Percentiles rank a stretch among this genome's conserved stretches.
Conservation (phyloP, 1,139 yeast genomes). For the Zygosaccharomyces pseudobailii region DNA sequence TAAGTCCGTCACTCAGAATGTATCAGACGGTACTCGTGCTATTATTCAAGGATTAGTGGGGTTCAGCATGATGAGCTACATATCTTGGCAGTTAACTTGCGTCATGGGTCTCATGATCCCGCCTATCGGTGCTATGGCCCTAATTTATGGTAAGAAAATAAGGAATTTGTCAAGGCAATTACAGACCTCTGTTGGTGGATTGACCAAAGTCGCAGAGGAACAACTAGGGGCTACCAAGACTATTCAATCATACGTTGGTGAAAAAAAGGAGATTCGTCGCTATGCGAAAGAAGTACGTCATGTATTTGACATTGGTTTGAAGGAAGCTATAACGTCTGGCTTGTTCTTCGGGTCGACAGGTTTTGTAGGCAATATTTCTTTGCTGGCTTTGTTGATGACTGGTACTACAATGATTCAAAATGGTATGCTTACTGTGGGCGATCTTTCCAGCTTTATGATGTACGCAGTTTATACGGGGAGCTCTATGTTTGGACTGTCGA, state of each 20-base stretch:
- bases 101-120: constrained; percentile 81
- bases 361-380: constrained; percentile 74
- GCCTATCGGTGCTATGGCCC: constrained; percentile 74
- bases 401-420: constrained; percentile 75
- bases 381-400: constrained; percentile 67
- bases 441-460: constrained; percentile 88
- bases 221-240: constrained; percentile 81
- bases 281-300: constrained; percentile 69
- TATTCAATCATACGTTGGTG: constrained; percentile 87
- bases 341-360: constrained; percentile 78
- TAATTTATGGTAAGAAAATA: constrained; percentile 74
- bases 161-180: constrained; percentile 69
- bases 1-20: constrained; percentile 78
- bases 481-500: constrained; percentile 86
- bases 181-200: constrained; percentile 80
- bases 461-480: constrained; percentile 93
- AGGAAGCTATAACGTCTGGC: constrained; percentile 76
- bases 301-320: constrained; percentile 70
- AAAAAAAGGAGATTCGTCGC: constrained; percentile 54
- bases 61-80: constrained; percentile 82
- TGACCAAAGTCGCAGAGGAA: constrained; percentile 93
- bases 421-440: constrained; percentile 80
- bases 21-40: constrained; percentile 87
- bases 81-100: constrained; percentile 74
- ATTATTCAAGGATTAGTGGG: constrained; percentile 79